Evolutionary conservation across 768 basidiomycete genomes (phyloP).

Genomic region (Lactarius deliciosus): DNA sequence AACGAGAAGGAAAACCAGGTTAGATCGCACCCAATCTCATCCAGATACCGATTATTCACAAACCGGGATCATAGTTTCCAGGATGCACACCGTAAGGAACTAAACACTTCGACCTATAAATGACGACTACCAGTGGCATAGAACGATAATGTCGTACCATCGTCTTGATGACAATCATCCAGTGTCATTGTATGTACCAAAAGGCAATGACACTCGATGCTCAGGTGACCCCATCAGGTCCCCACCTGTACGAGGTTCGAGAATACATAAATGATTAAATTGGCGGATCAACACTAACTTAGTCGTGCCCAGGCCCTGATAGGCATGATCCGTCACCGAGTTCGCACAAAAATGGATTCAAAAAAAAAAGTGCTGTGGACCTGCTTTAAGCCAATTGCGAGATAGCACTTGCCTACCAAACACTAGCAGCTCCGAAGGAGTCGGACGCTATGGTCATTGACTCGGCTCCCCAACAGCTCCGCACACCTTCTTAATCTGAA

Average conservation of each 20-base stretch:
- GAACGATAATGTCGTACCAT: constrained; percentile 44
- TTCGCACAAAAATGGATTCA: no score
- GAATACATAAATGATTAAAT: constrained; percentile 76
- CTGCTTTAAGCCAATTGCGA: no score
- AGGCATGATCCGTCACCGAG: background rate
- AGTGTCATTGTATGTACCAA: constrained; percentile 81
- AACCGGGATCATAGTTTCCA: constrained; percentile 73
- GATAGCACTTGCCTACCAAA: background rate
- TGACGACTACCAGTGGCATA: background rate
- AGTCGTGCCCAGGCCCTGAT: constrained; percentile 76
- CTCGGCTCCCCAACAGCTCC: constrained; percentile 39
- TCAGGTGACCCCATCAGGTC: constrained; percentile 67
- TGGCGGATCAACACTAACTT: constrained; percentile 59
- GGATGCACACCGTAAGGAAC: constrained; percentile 76
- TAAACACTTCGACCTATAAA: constrained; percentile 31
- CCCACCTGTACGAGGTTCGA: constrained; percentile 73
- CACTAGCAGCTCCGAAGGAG: constrained; percentile 2
- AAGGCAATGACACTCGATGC: constrained; percentile 69
- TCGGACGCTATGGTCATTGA: constrained; percentile 17
- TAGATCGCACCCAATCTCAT: constrained; percentile 60
- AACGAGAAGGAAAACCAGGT: background rate
- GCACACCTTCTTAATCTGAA: constrained; percentile 53
- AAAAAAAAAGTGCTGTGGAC: no score
- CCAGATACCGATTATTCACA: constrained; percentile 77
- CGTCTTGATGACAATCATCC: constrained; percentile 75